Percentiles rank a stretch among this genome's conserved stretches.
Conservation (phyloP, 179 eudicot genomes). For the Beta macrorhiza region DNA sequence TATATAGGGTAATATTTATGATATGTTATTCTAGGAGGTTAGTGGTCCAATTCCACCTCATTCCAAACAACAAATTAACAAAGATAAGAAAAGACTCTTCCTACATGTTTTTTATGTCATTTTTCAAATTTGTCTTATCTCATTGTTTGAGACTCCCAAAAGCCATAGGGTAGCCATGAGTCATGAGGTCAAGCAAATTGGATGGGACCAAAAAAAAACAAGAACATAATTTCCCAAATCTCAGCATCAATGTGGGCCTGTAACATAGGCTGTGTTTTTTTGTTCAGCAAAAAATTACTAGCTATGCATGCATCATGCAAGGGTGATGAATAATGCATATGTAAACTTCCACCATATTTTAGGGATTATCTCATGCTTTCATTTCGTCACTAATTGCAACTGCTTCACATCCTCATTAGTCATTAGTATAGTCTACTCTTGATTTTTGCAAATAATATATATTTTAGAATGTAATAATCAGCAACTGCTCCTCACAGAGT, state of each 20-base stretch:
- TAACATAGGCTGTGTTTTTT: not conserved
- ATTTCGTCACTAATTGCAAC: not conserved
- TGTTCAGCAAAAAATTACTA: too few relatives aligned
- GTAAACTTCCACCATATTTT: not conserved
- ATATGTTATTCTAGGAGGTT: too few relatives aligned
- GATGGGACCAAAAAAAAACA: slow-evolving; percentile 12
- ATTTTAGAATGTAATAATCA: too few relatives aligned
- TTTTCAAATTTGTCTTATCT: not conserved
- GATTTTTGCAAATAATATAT: too few relatives aligned
- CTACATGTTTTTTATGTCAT: too few relatives aligned
- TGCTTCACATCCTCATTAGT: too few relatives aligned
- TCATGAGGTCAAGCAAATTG: not conserved
- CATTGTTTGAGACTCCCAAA: slow-evolving; percentile 3
- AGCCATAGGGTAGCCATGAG: not conserved
- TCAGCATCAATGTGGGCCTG: slow-evolving; percentile 10
- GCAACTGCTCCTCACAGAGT: too few relatives aligned
- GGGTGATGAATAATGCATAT: not conserved
- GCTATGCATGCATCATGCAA: too few relatives aligned
- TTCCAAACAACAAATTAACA: too few relatives aligned
- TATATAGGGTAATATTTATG: too few relatives aligned
- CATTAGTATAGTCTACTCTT: too few relatives aligned
- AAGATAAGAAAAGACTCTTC: not conserved
- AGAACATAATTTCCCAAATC: slow-evolving; percentile 16
- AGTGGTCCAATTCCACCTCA: too few relatives aligned
- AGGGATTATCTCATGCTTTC: not conserved